A percentile compares a stretch with the other conserved stretches of the same genome.
phyloP scores from a whole-genome alignment of 2,329 filamentous ascomycete genomes.

The Exophiala phaeomuriformis region DNA sequence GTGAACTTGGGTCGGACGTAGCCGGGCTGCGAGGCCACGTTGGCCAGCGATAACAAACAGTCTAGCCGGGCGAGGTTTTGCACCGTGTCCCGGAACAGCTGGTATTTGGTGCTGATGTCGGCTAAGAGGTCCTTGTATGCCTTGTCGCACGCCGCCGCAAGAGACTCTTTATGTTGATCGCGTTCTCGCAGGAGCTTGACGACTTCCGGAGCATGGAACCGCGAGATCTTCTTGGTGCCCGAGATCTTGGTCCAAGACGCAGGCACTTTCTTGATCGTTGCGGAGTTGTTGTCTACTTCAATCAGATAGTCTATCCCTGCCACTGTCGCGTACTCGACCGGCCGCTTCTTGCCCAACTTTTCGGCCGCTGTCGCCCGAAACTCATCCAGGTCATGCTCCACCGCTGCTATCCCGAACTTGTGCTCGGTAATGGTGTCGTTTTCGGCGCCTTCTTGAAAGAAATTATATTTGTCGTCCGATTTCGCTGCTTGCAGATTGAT shows the following conservation, averaged over 20 bases:
- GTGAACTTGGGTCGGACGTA: slow-evolving; percentile 72
- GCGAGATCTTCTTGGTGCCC: slow-evolving; percentile 82
- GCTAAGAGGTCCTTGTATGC: slow-evolving; percentile 68
- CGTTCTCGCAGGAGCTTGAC: slow-evolving; percentile 74
- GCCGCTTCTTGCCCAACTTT: slow-evolving; percentile 61
- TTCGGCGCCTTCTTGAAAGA: slow-evolving; percentile 82
- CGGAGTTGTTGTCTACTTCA: slow-evolving; percentile 68
- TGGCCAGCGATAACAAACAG: slow-evolving; percentile 78
- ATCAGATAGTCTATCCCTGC: slow-evolving; percentile 91
- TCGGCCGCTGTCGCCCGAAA: slow-evolving; percentile 65
- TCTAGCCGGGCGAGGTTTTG: slow-evolving; percentile 80
- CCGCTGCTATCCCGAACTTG: slow-evolving; percentile 82
- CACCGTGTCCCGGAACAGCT: slow-evolving; percentile 80
- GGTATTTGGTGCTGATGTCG: slow-evolving; percentile 75
- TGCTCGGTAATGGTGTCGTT: slow-evolving; percentile 83
- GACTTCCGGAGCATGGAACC: slow-evolving; percentile 92
- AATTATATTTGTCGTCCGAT: slow-evolving; percentile 84
- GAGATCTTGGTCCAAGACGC: slow-evolving; percentile 93
- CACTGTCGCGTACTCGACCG: slow-evolving; percentile 72
- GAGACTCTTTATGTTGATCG: slow-evolving; percentile 88
- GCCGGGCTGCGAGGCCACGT: slow-evolving; percentile 75
- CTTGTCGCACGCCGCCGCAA: slow-evolving; percentile 81
- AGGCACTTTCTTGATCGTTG: slow-evolving; percentile 74
- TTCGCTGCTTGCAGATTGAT: slow-evolving; percentile 80
- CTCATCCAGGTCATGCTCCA: slow-evolving; percentile 79